Conservation (phyloP, 1,139 yeast species). For the Geotrichum siamense region DNA sequence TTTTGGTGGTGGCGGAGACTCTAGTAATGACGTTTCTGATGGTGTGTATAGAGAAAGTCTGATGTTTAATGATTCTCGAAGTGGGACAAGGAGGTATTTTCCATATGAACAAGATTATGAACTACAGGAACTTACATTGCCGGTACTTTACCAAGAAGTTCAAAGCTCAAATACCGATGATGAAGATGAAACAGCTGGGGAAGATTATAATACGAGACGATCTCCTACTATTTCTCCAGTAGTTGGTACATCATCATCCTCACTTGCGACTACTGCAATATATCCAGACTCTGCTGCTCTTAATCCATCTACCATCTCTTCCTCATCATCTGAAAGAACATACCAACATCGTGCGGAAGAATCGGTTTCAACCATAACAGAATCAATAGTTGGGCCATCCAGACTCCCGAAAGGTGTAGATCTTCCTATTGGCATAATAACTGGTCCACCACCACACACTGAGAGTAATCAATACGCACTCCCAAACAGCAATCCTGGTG, state of each 20-base stretch:
- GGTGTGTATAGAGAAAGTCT: background rate
- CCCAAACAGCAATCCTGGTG: too few species aligned
- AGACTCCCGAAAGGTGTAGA: background rate
- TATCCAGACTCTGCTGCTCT: background rate
- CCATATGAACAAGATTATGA: conserved; percentile 5
- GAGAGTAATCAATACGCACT: background rate
- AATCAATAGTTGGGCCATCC: background rate
- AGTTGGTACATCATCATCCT: background rate
- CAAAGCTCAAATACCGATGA: background rate
- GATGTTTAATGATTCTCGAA: background rate
- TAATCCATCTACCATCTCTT: background rate
- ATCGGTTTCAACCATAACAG: background rate
- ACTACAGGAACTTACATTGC: conserved; percentile 11
- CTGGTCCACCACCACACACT: background rate
- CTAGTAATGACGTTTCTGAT: background rate
- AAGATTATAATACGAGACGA: too few species aligned
- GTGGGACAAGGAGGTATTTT: background rate
- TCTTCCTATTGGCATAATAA: background rate
- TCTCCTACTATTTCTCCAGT: background rate
- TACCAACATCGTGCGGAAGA: background rate
- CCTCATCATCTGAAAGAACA: too few species aligned
- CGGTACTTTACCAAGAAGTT: conserved; percentile 1
- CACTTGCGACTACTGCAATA: too few species aligned
- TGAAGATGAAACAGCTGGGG: background rate
- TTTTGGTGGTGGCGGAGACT: background rate